Evolutionary conservation across 176 grass and related monocot genomes (phyloP).

Genomic region (Hordeum marinum): DNA sequence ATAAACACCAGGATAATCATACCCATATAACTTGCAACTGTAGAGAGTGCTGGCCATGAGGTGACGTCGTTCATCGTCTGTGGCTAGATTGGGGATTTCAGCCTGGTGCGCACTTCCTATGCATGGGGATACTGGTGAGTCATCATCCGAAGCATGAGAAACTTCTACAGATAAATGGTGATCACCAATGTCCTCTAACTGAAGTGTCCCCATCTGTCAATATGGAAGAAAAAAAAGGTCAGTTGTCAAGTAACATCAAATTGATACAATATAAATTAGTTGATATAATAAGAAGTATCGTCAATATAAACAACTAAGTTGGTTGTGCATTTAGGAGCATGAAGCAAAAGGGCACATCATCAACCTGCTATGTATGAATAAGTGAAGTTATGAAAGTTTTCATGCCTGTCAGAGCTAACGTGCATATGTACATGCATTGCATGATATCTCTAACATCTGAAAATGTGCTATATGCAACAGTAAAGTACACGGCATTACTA

Average conservation of each 20-base stretch:
- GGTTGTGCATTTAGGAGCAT: not conserved
- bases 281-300: not conserved
- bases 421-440: slow-evolving; percentile 1
- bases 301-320: not conserved
- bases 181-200: not conserved
- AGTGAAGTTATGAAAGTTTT: not conserved
- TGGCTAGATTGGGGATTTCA: slow-evolving; percentile 31
- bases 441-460: not conserved
- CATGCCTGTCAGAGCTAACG: not conserved
- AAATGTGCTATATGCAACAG: not conserved
- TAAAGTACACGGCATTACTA: not conserved
- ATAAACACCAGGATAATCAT: slow-evolving; percentile 21
- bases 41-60: slow-evolving; percentile 1
- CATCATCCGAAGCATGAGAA: slow-evolving; percentile 24
- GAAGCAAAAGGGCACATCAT: not conserved
- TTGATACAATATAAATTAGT: not conserved
- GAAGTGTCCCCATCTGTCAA: slow-evolving; percentile 3
- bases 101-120: slow-evolving; percentile 56
- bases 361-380: not conserved
- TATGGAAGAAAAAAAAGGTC: not conserved
- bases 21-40: not conserved
- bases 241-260: not conserved
- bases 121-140: slow-evolving; percentile 31
- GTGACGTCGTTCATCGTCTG: slow-evolving; percentile 6
- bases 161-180: slow-evolving; percentile 20